Percentiles rank a stretch among this genome's conserved stretches.
These are phyloP conservation scores for Spergularia azorica DNA, from an alignment of 179 eudicot genomes.

Conservation along the genomic window DNA sequence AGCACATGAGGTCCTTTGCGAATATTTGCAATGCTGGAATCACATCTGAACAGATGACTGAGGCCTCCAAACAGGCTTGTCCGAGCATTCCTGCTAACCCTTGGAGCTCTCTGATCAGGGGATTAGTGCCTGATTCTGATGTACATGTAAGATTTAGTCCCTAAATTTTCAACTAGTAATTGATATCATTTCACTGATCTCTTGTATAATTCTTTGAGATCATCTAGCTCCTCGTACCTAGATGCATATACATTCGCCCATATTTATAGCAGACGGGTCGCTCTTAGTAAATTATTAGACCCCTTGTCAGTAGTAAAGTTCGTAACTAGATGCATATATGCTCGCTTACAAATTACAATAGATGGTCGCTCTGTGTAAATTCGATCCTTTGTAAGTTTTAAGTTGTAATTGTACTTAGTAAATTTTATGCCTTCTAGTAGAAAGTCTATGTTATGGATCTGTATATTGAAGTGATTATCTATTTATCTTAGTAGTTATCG, in stretches of 20 bases:
- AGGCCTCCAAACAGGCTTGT: conserved; percentile 80
- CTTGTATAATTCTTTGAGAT: no score
- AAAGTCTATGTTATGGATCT: no score
- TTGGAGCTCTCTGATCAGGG: conserved; percentile 77
- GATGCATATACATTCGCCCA: no score
- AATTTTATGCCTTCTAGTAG: no score
- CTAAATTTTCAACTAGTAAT: not conserved
- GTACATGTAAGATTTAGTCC: not conserved
- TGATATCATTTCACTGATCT: no score
- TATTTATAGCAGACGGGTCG: no score
- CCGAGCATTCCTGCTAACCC: conserved; percentile 54
- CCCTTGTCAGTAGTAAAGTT: no score
- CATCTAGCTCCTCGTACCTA: no score
- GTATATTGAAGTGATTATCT: no score
- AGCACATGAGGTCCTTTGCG: conserved; percentile 90
- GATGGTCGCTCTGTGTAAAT: not conserved
- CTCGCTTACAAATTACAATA: no score
- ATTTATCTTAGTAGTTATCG: no score
- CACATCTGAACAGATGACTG: conserved; percentile 61
- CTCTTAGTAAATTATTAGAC: no score
- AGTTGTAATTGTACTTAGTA: not conserved
- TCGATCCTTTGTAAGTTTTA: not conserved
- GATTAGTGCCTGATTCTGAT: conserved; percentile 56
- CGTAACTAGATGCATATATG: not conserved
- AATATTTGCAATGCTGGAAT: conserved; percentile 88